Base-by-base conservation (phyloP, 108 stramenopile species). In the Poteriospumella lacustris region DNA sequence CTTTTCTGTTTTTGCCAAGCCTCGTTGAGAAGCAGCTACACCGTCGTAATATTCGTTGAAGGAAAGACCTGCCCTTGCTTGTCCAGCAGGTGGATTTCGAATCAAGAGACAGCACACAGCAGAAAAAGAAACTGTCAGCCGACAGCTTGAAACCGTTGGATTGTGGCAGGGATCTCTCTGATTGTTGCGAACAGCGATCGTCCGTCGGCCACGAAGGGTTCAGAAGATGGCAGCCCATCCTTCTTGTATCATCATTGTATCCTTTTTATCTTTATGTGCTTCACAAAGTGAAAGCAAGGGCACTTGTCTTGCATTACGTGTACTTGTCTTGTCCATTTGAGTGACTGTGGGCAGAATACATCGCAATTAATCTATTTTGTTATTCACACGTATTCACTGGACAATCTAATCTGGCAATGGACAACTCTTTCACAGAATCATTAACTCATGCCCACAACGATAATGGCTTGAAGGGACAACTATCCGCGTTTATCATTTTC, bases 401-500 rank as follows among this genome's bases (percentile, higher is more conserved):
- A 56, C 24, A 56, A 56, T 56, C 15, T 56, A 56, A 56, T 56
- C 24, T 56, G 24, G 52, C 52, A 56, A 24, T 56, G 24, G 24
- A 56, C 15, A 56, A 56, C 52, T 15, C 15, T 19, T 56, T 56
- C 52, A 56, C 52, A 56, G n/a, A n/a, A n/a, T n/a, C n/a, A n/a
- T n/a, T n/a, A n/a, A n/a, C n/a, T n/a, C n/a, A n/a, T n/a, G n/a
- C n/a, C n/a, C n/a, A n/a, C n/a, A n/a, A n/a, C n/a, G n/a, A n/a
- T n/a, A n/a, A n/a, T n/a, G n/a, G n/a, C n/a, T n/a, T n/a, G n/a
- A n/a, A n/a, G n/a, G n/a, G n/a, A n/a, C n/a, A n/a, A n/a, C n/a
- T n/a, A n/a, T n/a, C n/a, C 29, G 70, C 70, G 5, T 73, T 33
- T 33, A 12, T 33, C 70, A 42, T 80, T n/a, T 80, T 80, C 62